A percentile compares a stretch with the other conserved stretches of the same genome.
phyloP scores from a whole-genome alignment of 306 rosid species.

The Dalbergia oliveri region DNA sequence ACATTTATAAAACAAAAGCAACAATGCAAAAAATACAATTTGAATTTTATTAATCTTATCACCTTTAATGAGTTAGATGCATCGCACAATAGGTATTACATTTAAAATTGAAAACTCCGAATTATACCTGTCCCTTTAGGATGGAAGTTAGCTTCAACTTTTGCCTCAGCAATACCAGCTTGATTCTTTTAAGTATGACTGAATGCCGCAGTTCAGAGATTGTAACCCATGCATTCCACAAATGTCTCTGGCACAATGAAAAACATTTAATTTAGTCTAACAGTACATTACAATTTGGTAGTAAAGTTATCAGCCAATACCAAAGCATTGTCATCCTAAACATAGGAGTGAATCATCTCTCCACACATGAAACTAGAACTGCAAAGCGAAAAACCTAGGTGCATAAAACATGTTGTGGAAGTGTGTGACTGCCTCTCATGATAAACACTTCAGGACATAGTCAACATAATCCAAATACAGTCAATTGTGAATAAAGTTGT shows the following conservation, averaged over 20 bases:
- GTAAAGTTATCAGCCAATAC: slow-evolving; percentile 32
- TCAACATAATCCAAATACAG: slow-evolving; percentile 27
- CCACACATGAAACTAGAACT: neutral
- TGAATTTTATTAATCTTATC: slow-evolving; percentile 22
- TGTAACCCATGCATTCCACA: slow-evolving; percentile 99
- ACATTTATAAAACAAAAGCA: slow-evolving; percentile 30
- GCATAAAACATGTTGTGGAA: slow-evolving; percentile 32
- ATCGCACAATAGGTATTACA: slow-evolving; percentile 30
- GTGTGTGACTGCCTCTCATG: slow-evolving; percentile 32
- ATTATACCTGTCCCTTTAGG: slow-evolving; percentile 93
- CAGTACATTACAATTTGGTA: slow-evolving; percentile 42
- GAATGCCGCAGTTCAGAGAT: slow-evolving; percentile 95
- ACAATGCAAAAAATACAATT: slow-evolving; percentile 2
- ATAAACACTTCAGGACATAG: slow-evolving; percentile 31
- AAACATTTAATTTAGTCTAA: slow-evolving; percentile 45
- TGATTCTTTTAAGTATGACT: slow-evolving; percentile 96
- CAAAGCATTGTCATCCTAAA: slow-evolving; percentile 26
- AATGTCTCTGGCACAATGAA: slow-evolving; percentile 73
- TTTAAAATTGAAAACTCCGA: slow-evolving; percentile 48
- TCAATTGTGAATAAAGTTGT: slow-evolving; percentile 20
- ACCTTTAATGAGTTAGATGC: slow-evolving; percentile 41
- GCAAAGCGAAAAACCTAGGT: slow-evolving; percentile 19
- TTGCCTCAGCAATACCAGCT: slow-evolving; percentile 88
- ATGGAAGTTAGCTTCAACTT: slow-evolving; percentile 93
- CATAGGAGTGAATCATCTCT: slow-evolving; percentile 19